Evolutionary conservation across 805 yeast species (phyloP), one percentile per base, ranked within the genome.

Genomic region (Kodamaea leandrae): DNA sequence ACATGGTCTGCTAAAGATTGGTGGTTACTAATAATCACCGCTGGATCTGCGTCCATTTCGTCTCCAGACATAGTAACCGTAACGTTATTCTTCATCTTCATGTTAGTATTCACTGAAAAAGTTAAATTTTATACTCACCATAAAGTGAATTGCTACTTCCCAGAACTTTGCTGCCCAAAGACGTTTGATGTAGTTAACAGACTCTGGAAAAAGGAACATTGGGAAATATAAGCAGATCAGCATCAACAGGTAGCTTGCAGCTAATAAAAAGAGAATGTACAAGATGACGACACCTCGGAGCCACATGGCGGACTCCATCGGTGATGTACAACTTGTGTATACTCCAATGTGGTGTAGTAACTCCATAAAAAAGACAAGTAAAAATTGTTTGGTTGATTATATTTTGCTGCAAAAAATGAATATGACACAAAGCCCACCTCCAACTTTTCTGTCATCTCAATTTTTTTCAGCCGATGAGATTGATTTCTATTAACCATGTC

Each of bases 1-100:
- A 80, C 52, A 55, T 81, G 79, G 57, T 88, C 96, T 10, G 78
- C 74, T 6, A 83, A 50, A 0, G 93, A 82, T 37, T 71, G 70
- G 56, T 88, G 96, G 52, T 87, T 88, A 37, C 77, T 61, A 27
- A 72, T 33, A n/a, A 68, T 40, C 18, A 64, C 44, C 18, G 76
- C 66, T 10, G 74, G 57, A 41, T 61, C 68, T 20, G 63, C 37
- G 29, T 49, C 53, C 32, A 72, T 39, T 12, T 36, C 29, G 44
- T 76, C 82, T 10, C 80, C 84, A 9, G 63, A 43, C 1, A 76
- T 45, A 15, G 55, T 51, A 12, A 76, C 49, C 12, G 59, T 46
- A 13, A 75, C 70, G 4, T 58, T 49, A 47, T 71, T 72, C 34
- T 65, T 38, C 29, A 62, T 61, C 71, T 46, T n/a, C 18, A 4